Conservation (phyloP, 768 basidiomycete genomes). For the Gloeophyllum trabeum region DNA sequence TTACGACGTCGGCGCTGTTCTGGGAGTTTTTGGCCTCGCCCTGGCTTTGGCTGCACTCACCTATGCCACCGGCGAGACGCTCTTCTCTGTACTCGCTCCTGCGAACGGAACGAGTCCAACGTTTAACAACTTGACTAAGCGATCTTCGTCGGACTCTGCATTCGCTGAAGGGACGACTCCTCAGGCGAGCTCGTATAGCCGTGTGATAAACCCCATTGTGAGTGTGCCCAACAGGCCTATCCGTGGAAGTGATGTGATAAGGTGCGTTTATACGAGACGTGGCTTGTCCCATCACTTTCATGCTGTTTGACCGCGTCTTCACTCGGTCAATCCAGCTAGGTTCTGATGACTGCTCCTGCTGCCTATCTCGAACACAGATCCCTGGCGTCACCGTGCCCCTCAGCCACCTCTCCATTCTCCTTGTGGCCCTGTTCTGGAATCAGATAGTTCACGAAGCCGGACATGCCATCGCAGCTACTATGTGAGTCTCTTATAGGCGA, state of each 20-base stretch:
- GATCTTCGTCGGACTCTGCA: not conserved
- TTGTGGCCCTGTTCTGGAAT: slow-evolving; percentile 46
- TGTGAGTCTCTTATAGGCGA: slow-evolving; percentile 51
- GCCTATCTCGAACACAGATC: too few relatives aligned
- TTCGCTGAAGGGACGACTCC: not conserved
- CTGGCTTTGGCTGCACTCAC: not conserved
- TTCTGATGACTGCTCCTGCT: too few relatives aligned
- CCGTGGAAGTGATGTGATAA: too few relatives aligned
- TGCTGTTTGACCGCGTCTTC: not conserved
- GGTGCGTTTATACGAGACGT: too few relatives aligned
- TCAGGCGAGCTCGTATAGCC: not conserved
- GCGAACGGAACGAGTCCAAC: not conserved
- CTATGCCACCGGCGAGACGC: not conserved
- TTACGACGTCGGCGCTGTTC: not conserved
- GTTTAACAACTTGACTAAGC: not conserved
- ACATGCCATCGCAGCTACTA: slow-evolving; percentile 65
- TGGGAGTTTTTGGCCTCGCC: not conserved
- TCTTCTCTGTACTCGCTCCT: not conserved
- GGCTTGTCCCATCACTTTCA: not conserved
- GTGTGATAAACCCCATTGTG: not conserved
- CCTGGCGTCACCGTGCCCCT: slow-evolving; percentile 77
- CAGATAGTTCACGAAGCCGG: slow-evolving; percentile 77
- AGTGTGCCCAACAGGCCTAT: too few relatives aligned
- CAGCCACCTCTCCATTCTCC: slow-evolving; percentile 53
- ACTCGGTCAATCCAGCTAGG: too few relatives aligned